Conservation (phyloP, 306 rosid species). For the Vicia villosa region DNA sequence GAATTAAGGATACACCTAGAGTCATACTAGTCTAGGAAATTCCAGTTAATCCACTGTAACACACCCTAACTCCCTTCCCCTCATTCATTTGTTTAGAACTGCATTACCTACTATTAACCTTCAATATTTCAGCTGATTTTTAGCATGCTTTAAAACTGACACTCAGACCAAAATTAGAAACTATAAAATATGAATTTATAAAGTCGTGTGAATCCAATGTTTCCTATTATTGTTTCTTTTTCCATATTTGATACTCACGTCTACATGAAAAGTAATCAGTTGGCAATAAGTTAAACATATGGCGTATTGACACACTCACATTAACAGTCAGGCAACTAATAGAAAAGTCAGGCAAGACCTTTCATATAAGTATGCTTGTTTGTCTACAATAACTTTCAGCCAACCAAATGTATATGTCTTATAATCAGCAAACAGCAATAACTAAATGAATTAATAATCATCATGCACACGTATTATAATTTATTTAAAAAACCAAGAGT, state of each 20-base stretch:
- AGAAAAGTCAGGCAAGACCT: background rate
- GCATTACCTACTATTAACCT: slow-evolving; percentile 1
- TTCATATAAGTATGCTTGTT: background rate
- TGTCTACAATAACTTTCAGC: background rate
- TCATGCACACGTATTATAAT: slow-evolving; percentile 5
- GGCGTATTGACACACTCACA: background rate
- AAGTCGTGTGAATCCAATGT: background rate
- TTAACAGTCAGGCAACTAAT: background rate
- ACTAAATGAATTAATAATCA: slow-evolving; percentile 6
- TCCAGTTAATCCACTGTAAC: background rate
- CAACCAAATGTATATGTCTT: background rate
- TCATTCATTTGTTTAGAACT: background rate
- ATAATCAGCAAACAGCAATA: slow-evolving; percentile 6
- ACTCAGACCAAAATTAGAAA: slow-evolving; percentile 17
- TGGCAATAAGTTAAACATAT: background rate
- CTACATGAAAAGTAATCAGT: background rate
- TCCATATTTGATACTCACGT: background rate
- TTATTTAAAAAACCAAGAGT: slow-evolving; percentile 25
- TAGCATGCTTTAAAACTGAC: slow-evolving; percentile 6
- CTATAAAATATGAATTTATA: background rate
- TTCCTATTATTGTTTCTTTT: background rate
- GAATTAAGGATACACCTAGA: background rate
- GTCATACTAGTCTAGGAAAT: background rate
- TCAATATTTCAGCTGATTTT: slow-evolving; percentile 5
- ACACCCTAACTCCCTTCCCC: background rate